Evolutionary conservation across 768 basidiomycete species (phyloP), one percentile per base, ranked within the genome.

Genomic region (Mycena kentingensis): DNA sequence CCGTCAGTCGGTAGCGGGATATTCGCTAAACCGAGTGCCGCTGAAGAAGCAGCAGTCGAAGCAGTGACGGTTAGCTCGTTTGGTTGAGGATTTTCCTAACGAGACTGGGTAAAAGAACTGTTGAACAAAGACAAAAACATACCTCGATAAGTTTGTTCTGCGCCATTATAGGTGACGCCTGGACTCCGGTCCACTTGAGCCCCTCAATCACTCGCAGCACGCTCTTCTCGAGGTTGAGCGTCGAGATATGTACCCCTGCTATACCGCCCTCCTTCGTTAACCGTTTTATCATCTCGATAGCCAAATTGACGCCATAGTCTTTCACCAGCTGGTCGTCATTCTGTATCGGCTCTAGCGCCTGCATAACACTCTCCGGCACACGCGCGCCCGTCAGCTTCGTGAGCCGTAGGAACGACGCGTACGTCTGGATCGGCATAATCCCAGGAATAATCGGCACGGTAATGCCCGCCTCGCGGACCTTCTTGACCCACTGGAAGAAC

Each of bases 401-500:
- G 61, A 98, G 76, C 39, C 97, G 85, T 38, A 88, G 75, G 71
- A 99, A 98, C 1, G 97, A 97, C 4, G 88, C 83, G 66, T 94
- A 96, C 21, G 91, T 98, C 65, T 98, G 97, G 50, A 99, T 93
- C 1, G 97, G 96, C 94, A 98, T 97, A 49, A 98, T 84, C 11
- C 95, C 93, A 8, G 97, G 93, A 54, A 99, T 87, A 60, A 99
- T 84, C 1, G 97, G 96, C 2, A 94, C 82, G 0, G 70, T 79
- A 64, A 99, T 93, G 27, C 95, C 97, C 95, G 63, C 83, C 16
- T 71, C 73, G 54, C 93, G 76, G 42, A 94, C 81, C 64, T 80
- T 84, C 61, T 76, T 69, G 21, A 87, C 69, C 97, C 97, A 99
- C 15, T 70, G 63, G 26, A 93, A 68, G 71, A 97, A 98, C 15